Base-by-base conservation (phyloP, 2,329 filamentous ascomycete genomes). In the Fusarium sp. region DNA sequence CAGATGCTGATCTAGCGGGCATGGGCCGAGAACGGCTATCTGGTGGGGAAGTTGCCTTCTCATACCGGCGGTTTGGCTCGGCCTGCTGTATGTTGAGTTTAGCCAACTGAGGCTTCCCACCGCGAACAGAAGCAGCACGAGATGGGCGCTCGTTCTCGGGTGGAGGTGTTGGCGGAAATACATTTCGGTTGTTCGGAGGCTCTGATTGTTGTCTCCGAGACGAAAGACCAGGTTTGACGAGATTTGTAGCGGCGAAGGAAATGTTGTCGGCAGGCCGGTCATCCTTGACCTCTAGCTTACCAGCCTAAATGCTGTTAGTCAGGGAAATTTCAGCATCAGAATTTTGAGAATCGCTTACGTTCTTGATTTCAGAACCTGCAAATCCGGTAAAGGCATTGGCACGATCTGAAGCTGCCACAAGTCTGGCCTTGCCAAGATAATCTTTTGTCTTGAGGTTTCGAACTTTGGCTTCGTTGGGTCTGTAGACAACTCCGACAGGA, bases 391-490 rank as follows among this genome's bases (percentile, higher is more conserved):
- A 96, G 33, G 91, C 92, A 82, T 95, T 96, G 73, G 89, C 85
- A 63, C 92, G 89, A 79, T 97, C 94, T 3, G 94, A 94, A 33
- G 95, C 93, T 31, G 96, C 96, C 14, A 99, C 94, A 39, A 99
- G 87, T 69, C 94, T 90, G n/a, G 96, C 95, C 83, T 98, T 98
- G 70, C 96, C 96, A 7, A 99, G 90, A 79, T 99, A 99, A 81
- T 99, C 95, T 82, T 98, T 98, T 28, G 95, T 94, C 86, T 98
- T 98, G 79, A 99, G 87, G 80, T 99, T 99, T 84, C 97, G 97
- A 75, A 99, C 96, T 84, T 99, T 99, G 73, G 96, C 95, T 79
- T 97, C 95, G 81, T 98, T 98, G 28, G 96, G 96, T 66, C 96
- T 89, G 83, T 98, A 99, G 22, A 99, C 90, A 38, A 98, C 94